Evolutionary conservation across 345 rosid genomes (phyloP).

Genomic region (Populus tremula): DNA sequence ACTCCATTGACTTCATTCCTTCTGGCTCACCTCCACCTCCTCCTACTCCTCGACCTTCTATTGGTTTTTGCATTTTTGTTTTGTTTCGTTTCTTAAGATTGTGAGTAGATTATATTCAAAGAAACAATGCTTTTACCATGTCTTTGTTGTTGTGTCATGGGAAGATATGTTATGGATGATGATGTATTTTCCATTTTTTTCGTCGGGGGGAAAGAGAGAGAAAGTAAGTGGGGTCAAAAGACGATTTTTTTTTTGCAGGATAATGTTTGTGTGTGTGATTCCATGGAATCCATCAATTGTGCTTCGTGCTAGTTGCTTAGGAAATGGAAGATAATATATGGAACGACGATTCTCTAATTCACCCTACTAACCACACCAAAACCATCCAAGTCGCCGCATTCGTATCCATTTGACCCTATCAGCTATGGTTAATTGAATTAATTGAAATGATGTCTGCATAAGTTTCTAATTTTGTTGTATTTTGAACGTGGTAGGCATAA

Average conservation of each 20-base stretch:
- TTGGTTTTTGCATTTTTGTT: slow-evolving; percentile 48
- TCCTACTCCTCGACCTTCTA: neutral
- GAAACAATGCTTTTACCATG: neutral
- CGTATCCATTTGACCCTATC: too few species aligned
- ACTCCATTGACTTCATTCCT: slow-evolving; percentile 37
- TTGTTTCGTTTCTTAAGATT: neutral
- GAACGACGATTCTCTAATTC: neutral
- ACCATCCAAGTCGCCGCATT: too few species aligned
- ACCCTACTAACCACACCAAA: neutral
- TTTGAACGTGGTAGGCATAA: too few species aligned
- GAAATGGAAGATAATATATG: neutral
- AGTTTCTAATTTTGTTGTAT: too few species aligned
- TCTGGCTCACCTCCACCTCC: neutral
- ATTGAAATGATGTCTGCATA: too few species aligned
- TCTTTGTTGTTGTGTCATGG: neutral
- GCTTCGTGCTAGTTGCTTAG: slow-evolving; percentile 11
- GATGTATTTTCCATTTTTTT: neutral
- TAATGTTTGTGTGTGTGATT: slow-evolving; percentile 27
- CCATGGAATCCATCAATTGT: slow-evolving; percentile 33
- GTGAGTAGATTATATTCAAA: neutral
- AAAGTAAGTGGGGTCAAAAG: neutral
- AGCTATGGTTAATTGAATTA: too few species aligned
- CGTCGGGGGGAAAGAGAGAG: slow-evolving; percentile 4
- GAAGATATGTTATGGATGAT: slow-evolving; percentile 3
- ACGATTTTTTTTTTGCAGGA: neutral